These are phyloP conservation scores for Rugonectria rugulosa DNA, from an alignment of 2,329 filamentous ascomycete species.

Conservation along the genomic window DNA sequence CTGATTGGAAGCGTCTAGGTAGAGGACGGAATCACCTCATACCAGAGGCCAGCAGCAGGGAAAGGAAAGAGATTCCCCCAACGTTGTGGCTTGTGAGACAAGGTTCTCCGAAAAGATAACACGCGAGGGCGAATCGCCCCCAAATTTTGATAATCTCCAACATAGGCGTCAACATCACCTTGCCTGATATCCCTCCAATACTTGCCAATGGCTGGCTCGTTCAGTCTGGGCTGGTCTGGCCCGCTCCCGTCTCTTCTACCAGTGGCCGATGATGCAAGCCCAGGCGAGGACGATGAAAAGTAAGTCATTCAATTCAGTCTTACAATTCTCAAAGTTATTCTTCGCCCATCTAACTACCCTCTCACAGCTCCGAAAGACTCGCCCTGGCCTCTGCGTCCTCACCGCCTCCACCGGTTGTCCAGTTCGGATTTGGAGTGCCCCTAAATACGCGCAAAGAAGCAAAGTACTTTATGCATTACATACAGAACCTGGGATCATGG, in stretches of 20 bases:
- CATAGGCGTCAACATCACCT: neutral
- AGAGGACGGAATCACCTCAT: constrained; percentile 1
- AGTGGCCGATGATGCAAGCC: constrained; percentile 1
- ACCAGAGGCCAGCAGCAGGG: neutral
- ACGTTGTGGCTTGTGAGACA: neutral
- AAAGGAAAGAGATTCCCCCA: too few relatives aligned
- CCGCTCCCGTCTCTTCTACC: constrained; percentile 25
- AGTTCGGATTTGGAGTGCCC: constrained; percentile 25
- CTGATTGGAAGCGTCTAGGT: too few relatives aligned
- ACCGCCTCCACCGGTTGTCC: constrained; percentile 17
- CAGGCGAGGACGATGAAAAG: constrained; percentile 13
- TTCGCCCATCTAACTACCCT: neutral
- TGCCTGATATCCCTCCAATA: too few relatives aligned
- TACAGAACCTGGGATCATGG: constrained; percentile 28
- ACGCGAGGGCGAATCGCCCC: neutral
- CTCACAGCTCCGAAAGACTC: neutral
- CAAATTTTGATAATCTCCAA: neutral
- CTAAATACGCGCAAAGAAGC: constrained; percentile 27
- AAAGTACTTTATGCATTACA: constrained; percentile 30
- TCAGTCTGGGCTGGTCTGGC: constrained; percentile 21
- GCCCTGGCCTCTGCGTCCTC: neutral
- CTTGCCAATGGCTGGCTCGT: constrained; percentile 17
- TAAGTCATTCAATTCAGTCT: constrained; percentile 1
- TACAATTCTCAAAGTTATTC: too few relatives aligned
- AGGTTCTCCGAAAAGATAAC: neutral